phyloP scores from a whole-genome alignment of 163 green algal species.

The Volvox carteri region DNA sequence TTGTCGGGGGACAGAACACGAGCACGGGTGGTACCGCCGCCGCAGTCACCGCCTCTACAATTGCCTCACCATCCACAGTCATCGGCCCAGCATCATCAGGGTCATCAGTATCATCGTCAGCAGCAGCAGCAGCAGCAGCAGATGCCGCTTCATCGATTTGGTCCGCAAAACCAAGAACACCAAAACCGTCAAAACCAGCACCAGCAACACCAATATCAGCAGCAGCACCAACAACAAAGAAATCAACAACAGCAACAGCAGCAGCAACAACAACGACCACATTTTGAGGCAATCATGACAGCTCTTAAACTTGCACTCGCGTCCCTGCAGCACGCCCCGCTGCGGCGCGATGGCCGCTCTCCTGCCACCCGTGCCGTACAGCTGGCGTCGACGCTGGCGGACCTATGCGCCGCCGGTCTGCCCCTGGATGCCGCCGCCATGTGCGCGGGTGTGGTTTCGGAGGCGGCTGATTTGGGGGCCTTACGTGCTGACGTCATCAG shows the following conservation, averaged over 20 bases:
- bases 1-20: too few relatives aligned
- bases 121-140: too few relatives aligned
- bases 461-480: slow-evolving; percentile 62
- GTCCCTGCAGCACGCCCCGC: slow-evolving; percentile 9
- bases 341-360: slow-evolving; percentile 41
- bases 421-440: slow-evolving; percentile 81
- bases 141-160: too few relatives aligned
- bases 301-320: slow-evolving; percentile 81
- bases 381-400: slow-evolving; percentile 76
- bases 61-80: too few relatives aligned
- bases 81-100: too few relatives aligned
- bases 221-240: background rate
- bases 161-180: too few relatives aligned
- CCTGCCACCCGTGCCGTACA: slow-evolving; percentile 63
- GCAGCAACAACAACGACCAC: slow-evolving; percentile 7
- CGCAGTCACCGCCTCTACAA: too few relatives aligned
- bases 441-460: slow-evolving; percentile 80
- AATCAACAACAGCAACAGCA: slow-evolving; percentile 8
- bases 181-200: too few relatives aligned
- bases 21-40: too few relatives aligned
- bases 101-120: too few relatives aligned
- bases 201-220: too few relatives aligned
- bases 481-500: slow-evolving; percentile 32
- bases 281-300: slow-evolving; percentile 72
- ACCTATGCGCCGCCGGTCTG: slow-evolving; percentile 72